Evolutionary conservation across 345 rosid species (phyloP).

Genomic region (Erodium maritimum): DNA sequence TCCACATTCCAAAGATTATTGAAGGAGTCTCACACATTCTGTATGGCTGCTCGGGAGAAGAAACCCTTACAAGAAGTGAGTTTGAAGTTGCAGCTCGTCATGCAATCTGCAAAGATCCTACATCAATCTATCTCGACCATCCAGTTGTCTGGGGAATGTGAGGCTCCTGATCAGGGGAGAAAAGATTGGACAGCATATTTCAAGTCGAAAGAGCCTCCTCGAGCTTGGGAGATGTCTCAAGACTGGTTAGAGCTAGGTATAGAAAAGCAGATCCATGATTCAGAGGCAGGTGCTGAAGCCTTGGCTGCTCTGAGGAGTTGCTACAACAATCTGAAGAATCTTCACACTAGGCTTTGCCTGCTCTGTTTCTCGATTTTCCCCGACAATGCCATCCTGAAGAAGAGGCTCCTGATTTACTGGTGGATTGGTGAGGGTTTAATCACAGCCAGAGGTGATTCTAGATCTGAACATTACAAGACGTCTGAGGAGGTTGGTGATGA

Average conservation of each 20-base stretch:
- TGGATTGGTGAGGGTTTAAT: conserved; percentile 19
- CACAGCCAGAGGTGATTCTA: neutral
- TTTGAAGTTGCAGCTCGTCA: neutral
- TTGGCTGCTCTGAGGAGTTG: neutral
- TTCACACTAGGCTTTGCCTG: conserved; percentile 13
- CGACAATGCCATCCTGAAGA: conserved; percentile 27
- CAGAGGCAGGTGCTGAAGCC: neutral
- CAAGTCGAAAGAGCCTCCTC: neutral
- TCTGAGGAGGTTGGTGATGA: conserved; percentile 7
- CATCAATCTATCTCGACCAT: neutral
- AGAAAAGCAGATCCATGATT: neutral
- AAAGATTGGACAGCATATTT: neutral
- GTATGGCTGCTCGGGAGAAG: neutral
- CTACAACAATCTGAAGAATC: neutral
- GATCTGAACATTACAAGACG: neutral
- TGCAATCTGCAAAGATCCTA: neutral
- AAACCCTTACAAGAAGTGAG: neutral
- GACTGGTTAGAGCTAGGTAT: neutral
- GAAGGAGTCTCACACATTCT: neutral
- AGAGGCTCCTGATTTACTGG: conserved; percentile 37
- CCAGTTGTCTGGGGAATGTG: neutral
- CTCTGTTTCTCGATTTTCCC: conserved; percentile 38
- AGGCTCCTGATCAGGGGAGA: neutral
- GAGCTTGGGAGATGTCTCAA: neutral
- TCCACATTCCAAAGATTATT: neutral